Conservation (phyloP, 225 moss, liverwort and hornwort species). For the Straminergon stramineum region DNA sequence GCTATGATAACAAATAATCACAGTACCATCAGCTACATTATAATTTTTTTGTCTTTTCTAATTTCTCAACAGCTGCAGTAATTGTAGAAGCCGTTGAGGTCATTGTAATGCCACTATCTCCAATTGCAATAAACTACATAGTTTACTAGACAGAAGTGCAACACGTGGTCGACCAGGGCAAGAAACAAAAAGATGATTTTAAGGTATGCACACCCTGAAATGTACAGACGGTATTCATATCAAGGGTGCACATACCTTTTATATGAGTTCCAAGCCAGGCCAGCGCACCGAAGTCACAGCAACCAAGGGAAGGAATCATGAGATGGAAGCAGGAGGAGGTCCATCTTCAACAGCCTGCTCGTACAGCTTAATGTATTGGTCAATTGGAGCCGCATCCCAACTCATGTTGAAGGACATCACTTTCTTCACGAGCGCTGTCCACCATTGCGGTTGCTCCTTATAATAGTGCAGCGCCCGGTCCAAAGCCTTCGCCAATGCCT, state of each 20-base stretch:
- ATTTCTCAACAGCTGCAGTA: background rate
- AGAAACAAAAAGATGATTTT: background rate
- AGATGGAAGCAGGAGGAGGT: background rate
- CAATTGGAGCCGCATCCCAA: slow-evolving; percentile 66
- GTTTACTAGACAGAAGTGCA: background rate
- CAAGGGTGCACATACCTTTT: background rate
- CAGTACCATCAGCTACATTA: background rate
- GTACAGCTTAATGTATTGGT: slow-evolving; percentile 80
- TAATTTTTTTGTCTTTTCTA: background rate
- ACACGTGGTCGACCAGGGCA: slow-evolving; percentile 10
- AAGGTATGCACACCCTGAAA: background rate
- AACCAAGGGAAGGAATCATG: background rate
- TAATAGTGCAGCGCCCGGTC: slow-evolving; percentile 48
- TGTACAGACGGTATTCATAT: background rate
- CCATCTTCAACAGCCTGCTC: slow-evolving; percentile 37
- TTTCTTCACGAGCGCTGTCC: slow-evolving; percentile 39
- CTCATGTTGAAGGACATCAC: slow-evolving; percentile 72
- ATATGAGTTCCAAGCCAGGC: background rate
- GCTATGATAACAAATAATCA: background rate
- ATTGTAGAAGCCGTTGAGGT: background rate
- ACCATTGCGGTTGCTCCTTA: slow-evolving; percentile 31
- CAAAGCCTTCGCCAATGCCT: slow-evolving; percentile 63
- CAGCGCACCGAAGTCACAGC: slow-evolving; percentile 10
- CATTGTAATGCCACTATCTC: background rate
- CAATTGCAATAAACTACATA: background rate